These are phyloP conservation scores for Cytospora schulzeri DNA, from an alignment of 2,329 filamentous ascomycete genomes.

Conservation along the genomic window DNA sequence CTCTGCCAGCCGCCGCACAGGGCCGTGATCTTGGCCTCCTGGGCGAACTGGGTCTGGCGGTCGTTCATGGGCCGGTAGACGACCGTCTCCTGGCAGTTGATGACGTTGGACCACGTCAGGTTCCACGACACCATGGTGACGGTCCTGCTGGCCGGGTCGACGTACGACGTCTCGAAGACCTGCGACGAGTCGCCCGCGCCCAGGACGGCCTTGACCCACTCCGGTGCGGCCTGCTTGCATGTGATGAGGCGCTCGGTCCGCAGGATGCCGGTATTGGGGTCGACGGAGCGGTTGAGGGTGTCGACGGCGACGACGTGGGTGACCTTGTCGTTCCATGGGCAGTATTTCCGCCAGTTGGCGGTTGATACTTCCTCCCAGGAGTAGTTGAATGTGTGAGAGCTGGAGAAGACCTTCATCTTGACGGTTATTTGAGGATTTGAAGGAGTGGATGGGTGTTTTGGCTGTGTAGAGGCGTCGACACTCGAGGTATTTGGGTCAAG, in stretches of 20 bases:
- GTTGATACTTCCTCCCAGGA: conserved; percentile 98
- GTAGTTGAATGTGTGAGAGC: conserved; percentile 88
- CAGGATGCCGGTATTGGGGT: conserved; percentile 59
- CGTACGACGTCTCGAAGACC: conserved; percentile 94
- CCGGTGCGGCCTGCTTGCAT: conserved; percentile 66
- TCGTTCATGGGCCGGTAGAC: conserved; percentile 69
- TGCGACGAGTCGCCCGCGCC: conserved; percentile 77
- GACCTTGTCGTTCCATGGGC: conserved; percentile 98
- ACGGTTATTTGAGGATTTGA: neutral
- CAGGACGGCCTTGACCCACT: conserved; percentile 79
- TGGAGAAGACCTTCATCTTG: conserved; percentile 72
- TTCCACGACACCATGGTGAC: conserved; percentile 98
- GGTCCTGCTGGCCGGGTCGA: conserved; percentile 79
- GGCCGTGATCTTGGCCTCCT: conserved; percentile 90
- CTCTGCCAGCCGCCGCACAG: conserved; percentile 96
- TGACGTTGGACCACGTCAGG: conserved; percentile 86
- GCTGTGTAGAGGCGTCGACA: neutral
- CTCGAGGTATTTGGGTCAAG: neutral
- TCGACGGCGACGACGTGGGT: conserved; percentile 95
- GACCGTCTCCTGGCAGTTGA: conserved; percentile 92
- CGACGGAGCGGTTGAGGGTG: conserved; percentile 73
- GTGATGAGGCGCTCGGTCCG: conserved; percentile 65
- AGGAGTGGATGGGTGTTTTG: neutral
- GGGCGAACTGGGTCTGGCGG: conserved; percentile 76
- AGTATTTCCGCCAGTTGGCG: conserved; percentile 98